phyloP scores from a whole-genome alignment of 352 stramenopile species.

The Phytophthora tubulina region DNA sequence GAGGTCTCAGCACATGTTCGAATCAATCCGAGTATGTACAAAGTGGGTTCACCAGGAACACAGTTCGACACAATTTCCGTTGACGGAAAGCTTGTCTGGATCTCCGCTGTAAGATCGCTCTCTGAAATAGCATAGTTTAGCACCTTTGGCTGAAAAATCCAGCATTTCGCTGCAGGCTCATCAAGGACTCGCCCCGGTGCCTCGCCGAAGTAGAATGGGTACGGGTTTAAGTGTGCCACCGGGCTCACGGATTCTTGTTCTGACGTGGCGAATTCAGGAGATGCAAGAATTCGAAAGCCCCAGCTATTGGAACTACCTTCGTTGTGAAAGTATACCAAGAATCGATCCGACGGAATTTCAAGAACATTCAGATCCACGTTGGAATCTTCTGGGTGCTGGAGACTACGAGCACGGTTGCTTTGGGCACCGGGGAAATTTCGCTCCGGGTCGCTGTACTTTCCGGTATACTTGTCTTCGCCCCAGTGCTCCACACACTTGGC shows the following conservation, averaged over 20 bases:
- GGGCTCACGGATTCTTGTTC: constrained; percentile 11
- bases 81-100: constrained; percentile 58
- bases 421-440: constrained; percentile 78
- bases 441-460: constrained; percentile 78
- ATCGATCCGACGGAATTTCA: constrained; percentile 73
- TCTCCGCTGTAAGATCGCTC: constrained; percentile 59
- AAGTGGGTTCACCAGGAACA: constrained; percentile 58
- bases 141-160: constrained; percentile 67
- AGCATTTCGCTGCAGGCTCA: constrained; percentile 64
- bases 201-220: constrained; percentile 81
- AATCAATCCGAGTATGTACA: constrained; percentile 74
- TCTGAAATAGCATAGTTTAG: constrained; percentile 57
- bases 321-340: constrained; percentile 82
- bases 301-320: constrained; percentile 61
- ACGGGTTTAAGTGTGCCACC: constrained; percentile 54
- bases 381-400: constrained; percentile 29
- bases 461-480: constrained; percentile 77
- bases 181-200: constrained; percentile 59
- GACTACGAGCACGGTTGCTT: constrained; percentile 55
- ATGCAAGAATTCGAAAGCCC: constrained; percentile 74
- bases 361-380: constrained; percentile 42
- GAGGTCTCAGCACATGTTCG: constrained; percentile 65
- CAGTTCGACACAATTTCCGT: constrained; percentile 29
- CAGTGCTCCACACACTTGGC: constrained; percentile 71
- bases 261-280: constrained; percentile 49